phyloP scores from a whole-genome alignment of 2,329 filamentous ascomycete species.

The Talaromyces verruculosus region DNA sequence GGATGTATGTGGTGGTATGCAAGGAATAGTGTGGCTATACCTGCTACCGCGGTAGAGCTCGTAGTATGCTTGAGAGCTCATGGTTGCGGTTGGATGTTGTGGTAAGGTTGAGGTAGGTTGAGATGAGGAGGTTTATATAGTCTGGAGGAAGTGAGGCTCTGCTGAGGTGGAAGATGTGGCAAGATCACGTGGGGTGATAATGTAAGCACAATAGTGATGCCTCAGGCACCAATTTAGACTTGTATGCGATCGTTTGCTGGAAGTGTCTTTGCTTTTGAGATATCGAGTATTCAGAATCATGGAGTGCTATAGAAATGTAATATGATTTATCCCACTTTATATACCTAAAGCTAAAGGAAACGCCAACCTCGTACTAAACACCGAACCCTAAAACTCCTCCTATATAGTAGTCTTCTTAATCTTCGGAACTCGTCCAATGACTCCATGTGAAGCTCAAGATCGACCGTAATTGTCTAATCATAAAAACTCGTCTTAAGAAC shows the following conservation, averaged over 20 bases:
- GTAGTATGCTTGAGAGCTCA: conserved; percentile 66
- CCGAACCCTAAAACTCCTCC: conserved; percentile 11
- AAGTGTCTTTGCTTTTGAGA: too few species aligned
- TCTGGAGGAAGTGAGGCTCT: conserved; percentile 2
- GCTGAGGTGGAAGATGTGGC: neutral
- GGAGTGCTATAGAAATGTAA: neutral
- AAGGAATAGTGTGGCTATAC: conserved; percentile 53
- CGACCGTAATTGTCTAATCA: neutral
- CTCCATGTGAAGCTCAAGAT: neutral
- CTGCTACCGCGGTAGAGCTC: conserved; percentile 98
- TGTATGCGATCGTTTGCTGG: neutral
- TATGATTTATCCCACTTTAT: conserved; percentile 6
- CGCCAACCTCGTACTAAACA: conserved; percentile 5
- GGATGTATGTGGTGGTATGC: neutral
- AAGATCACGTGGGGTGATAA: neutral
- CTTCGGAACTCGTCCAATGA: neutral
- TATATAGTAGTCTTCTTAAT: conserved; percentile 12
- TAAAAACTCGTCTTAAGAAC: neutral
- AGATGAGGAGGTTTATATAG: conserved; percentile 11
- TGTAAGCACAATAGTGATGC: neutral
- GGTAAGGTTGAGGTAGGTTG: neutral
- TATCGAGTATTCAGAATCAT: too few species aligned
- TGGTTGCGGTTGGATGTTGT: conserved; percentile 31
- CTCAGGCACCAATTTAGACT: conserved; percentile 1
- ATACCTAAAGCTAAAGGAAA: conserved; percentile 14